Conservation (phyloP, 1,139 yeast species). For the Taphrina flavorubra region DNA sequence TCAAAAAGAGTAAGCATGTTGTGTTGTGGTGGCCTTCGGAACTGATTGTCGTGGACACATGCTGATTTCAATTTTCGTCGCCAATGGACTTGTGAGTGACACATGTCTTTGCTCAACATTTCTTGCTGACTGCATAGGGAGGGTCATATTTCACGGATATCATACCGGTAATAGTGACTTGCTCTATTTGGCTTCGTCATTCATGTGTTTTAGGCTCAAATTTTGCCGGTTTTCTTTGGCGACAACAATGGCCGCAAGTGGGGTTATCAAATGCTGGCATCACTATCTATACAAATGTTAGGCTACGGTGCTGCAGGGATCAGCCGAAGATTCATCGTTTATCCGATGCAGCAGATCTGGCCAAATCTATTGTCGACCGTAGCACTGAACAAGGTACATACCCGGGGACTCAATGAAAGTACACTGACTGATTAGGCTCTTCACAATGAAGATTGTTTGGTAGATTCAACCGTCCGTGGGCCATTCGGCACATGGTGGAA, state of each 20-base stretch:
- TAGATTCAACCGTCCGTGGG: slow-evolving; percentile 58
- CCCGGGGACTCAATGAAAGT: neutral
- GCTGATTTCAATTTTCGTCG: slow-evolving; percentile 48
- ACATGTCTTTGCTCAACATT: neutral
- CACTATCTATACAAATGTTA: slow-evolving; percentile 54
- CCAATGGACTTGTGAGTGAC: slow-evolving; percentile 3
- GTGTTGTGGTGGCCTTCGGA: neutral
- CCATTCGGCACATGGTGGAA: slow-evolving; percentile 65
- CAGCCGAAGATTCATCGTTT: slow-evolving; percentile 62
- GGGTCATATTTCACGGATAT: slow-evolving; percentile 13
- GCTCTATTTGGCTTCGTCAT: too few species aligned
- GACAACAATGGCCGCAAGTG: slow-evolving; percentile 54
- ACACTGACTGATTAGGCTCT: slow-evolving; percentile 19
- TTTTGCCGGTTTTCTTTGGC: slow-evolving; percentile 56
- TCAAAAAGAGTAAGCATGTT: slow-evolving; percentile 62
- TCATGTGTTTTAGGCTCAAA: neutral
- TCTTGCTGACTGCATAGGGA: neutral
- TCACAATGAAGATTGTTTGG: slow-evolving; percentile 20
- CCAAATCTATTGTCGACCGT: slow-evolving; percentile 56
- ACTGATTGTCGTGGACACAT: slow-evolving; percentile 5
- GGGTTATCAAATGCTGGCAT: slow-evolving; percentile 62
- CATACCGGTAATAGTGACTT: neutral
- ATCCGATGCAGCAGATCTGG: slow-evolving; percentile 70
- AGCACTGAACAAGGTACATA: slow-evolving; percentile 24
- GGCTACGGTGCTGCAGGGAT: slow-evolving; percentile 73